A percentile compares a stretch with the other conserved stretches of the same genome.
phyloP scores from a whole-genome alignment of 2,329 filamentous ascomycete species.

The Ophiocordyceps unilateralis region DNA sequence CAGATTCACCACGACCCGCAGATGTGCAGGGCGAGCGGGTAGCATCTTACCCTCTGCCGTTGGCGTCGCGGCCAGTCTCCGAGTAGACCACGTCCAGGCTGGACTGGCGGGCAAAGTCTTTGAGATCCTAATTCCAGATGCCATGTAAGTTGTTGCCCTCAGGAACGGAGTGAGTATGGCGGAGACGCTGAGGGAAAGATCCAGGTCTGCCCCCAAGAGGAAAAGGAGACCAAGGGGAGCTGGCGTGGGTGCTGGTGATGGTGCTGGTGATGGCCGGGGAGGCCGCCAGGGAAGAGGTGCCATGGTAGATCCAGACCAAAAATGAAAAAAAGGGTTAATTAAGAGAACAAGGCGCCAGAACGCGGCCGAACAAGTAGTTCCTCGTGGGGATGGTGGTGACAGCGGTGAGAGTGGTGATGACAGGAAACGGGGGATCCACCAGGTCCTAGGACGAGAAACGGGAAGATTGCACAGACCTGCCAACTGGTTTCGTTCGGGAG shows the following conservation, averaged over 20 bases:
- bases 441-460: slow-evolving; percentile 34
- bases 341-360: slow-evolving; percentile 5
- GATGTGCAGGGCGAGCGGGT: neutral
- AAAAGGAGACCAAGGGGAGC: slow-evolving; percentile 1
- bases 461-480: slow-evolving; percentile 82
- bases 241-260: neutral
- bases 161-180: slow-evolving; percentile 18
- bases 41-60: slow-evolving; percentile 66
- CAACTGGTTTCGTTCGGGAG: slow-evolving; percentile 97
- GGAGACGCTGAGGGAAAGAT: slow-evolving; percentile 9
- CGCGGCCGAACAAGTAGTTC: slow-evolving; percentile 6
- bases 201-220: slow-evolving; percentile 18
- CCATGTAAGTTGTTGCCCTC: slow-evolving; percentile 64
- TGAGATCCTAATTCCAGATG: slow-evolving; percentile 83
- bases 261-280: slow-evolving; percentile 1
- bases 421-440: slow-evolving; percentile 15
- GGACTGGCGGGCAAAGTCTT: slow-evolving; percentile 96
- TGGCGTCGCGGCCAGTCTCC: slow-evolving; percentile 81
- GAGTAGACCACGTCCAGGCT: slow-evolving; percentile 96
- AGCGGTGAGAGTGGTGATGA: slow-evolving; percentile 6
- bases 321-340: slow-evolving; percentile 1
- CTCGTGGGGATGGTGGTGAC: slow-evolving; percentile 7
- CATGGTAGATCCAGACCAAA: slow-evolving; percentile 11
- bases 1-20: neutral
- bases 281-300: slow-evolving; percentile 5